phyloP scores from a whole-genome alignment of 129 eudicot species.

The Oenanthe sinensis region DNA sequence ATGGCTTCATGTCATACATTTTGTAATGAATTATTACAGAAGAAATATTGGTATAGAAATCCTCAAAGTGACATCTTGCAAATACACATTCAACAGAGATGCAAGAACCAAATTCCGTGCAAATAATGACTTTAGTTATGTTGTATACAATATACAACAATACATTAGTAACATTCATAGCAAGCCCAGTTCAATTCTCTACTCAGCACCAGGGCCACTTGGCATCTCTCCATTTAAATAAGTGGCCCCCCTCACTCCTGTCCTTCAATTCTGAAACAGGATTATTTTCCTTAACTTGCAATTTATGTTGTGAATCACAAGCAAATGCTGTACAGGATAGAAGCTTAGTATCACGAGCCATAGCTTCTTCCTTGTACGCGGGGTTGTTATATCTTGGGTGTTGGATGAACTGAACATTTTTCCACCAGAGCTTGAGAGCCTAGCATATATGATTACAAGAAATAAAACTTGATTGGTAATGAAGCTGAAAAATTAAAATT shows the following conservation, averaged over 20 bases:
- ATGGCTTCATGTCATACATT: background rate
- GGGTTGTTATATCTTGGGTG: conserved; percentile 67
- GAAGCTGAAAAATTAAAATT: background rate
- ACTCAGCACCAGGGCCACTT: conserved; percentile 79
- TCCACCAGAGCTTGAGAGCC: conserved; percentile 95
- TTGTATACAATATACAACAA: background rate
- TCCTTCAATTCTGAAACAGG: background rate
- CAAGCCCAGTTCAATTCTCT: background rate
- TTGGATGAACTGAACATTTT: conserved; percentile 56
- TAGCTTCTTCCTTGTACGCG: conserved; percentile 57
- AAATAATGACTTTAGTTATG: background rate
- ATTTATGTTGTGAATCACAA: background rate
- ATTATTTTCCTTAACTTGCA: conserved; percentile 7
- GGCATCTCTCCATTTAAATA: conserved; percentile 70
- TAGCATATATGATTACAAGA: conserved; percentile 7
- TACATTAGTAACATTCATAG: background rate
- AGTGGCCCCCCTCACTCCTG: conserved; percentile 18
- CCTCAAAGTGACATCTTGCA: background rate
- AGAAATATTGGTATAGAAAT: background rate
- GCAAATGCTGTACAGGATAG: conserved; percentile 37
- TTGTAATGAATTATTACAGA: background rate
- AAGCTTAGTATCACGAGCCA: conserved; percentile 32
- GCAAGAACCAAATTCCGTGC: background rate
- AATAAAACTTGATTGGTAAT: background rate
- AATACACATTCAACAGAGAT: background rate